Evolutionary conservation across 225 moss, liverwort and hornwort species (phyloP).

Genomic region (Pseudisothecium myosuroides): DNA sequence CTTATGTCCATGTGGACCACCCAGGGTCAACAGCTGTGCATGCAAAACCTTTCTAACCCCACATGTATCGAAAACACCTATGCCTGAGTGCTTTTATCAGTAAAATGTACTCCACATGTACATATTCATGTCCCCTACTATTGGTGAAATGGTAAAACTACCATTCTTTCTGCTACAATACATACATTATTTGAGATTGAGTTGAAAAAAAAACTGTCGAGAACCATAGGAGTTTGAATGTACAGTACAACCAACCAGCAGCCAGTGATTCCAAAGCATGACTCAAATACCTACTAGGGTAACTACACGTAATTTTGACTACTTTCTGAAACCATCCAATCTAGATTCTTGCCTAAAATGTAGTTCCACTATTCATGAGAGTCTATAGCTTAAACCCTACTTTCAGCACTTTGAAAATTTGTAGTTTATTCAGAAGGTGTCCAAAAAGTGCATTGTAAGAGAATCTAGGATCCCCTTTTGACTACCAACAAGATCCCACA

Average conservation of each 20-base stretch:
- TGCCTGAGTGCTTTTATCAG: background rate
- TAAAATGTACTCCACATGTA: background rate
- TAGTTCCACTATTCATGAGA: too few relatives aligned
- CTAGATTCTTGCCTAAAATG: too few relatives aligned
- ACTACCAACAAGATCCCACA: too few relatives aligned
- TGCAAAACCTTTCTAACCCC: background rate
- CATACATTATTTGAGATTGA: background rate
- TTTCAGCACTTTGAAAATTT: too few relatives aligned
- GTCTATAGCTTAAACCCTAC: too few relatives aligned
- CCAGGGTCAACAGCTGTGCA: background rate
- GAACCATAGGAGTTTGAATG: background rate
- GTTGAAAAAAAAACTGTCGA: background rate
- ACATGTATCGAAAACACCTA: background rate
- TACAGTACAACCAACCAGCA: background rate
- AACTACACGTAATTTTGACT: too few relatives aligned
- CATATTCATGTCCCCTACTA: background rate
- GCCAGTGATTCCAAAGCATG: background rate
- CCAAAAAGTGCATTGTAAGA: too few relatives aligned
- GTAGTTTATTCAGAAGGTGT: too few relatives aligned
- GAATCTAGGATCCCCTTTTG: too few relatives aligned
- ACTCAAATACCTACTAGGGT: too few relatives aligned
- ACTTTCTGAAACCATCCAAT: too few relatives aligned
- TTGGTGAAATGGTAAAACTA: background rate
- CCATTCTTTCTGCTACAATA: background rate
- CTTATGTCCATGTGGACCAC: background rate